These are phyloP conservation scores for Cryptococcus sp. DNA, from an alignment of 1,284 basidiomycete species.

Conservation along the genomic window DNA sequence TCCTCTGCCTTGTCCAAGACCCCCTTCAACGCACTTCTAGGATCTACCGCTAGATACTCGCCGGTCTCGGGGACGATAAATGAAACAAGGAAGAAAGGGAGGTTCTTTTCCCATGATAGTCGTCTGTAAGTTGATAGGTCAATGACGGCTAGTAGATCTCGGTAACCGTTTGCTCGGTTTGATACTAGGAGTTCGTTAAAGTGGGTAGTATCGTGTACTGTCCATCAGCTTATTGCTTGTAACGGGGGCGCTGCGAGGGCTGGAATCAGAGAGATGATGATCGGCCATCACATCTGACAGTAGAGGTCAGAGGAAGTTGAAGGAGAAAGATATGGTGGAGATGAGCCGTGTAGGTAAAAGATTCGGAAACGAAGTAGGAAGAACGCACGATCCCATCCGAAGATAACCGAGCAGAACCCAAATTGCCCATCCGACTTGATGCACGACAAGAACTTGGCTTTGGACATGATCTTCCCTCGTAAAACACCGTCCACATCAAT, in stretches of 20 bases:
- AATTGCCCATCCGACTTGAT: conserved; percentile 72
- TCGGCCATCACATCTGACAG: not conserved
- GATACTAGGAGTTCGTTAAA: conserved; percentile 80
- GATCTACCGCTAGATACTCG: conserved; percentile 73
- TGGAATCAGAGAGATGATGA: too few relatives aligned
- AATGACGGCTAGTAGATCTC: conserved; percentile 76
- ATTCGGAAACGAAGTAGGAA: not conserved
- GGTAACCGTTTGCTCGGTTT: conserved; percentile 85
- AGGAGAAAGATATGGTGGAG: too few relatives aligned
- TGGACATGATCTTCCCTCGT: conserved; percentile 91
- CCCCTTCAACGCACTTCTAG: conserved; percentile 70
- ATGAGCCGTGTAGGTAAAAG: too few relatives aligned
- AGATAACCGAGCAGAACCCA: conserved; percentile 88
- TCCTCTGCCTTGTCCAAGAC: conserved; percentile 51
- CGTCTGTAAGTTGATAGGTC: conserved; percentile 80
- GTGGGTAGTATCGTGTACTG: conserved; percentile 72
- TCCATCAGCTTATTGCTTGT: not conserved
- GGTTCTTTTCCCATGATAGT: conserved; percentile 86
- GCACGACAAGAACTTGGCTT: conserved; percentile 83
- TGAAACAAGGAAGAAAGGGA: conserved; percentile 87
- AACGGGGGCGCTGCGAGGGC: too few relatives aligned
- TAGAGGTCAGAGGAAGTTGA: not conserved
- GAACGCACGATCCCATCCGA: conserved; percentile 48
- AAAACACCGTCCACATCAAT: conserved; percentile 82
- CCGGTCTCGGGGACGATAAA: conserved; percentile 81